Percentiles rank a stretch among this genome's conserved stretches.
phyloP scores from a whole-genome alignment of 140 eudicot species.

The Cichorium intybus region DNA sequence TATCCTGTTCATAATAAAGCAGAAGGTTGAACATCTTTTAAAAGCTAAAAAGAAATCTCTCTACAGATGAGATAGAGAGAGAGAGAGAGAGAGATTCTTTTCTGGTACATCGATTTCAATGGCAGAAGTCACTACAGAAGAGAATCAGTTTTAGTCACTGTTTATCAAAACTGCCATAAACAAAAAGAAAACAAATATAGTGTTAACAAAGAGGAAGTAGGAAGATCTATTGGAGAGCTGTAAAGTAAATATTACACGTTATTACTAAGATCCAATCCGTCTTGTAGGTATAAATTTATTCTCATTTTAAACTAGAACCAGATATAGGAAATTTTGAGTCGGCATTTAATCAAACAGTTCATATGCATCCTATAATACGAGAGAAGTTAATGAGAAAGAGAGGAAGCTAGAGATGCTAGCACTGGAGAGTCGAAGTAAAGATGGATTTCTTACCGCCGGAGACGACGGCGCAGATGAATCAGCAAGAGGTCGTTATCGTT shows the following conservation, averaged over 20 bases:
- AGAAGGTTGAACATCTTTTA: too few species aligned
- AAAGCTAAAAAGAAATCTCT: too few species aligned
- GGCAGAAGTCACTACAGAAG: conserved; percentile 16
- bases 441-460: not conserved
- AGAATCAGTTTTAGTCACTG: too few species aligned
- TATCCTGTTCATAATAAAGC: too few species aligned
- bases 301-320: not conserved
- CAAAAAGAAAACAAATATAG: not conserved
- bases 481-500: not conserved
- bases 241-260: not conserved
- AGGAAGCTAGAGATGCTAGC: not conserved
- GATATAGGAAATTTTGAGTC: too few species aligned
- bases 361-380: not conserved
- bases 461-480: not conserved
- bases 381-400: not conserved
- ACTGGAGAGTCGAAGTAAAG: not conserved
- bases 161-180: not conserved
- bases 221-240: not conserved
- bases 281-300: not conserved
- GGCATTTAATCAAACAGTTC: conserved; percentile 3
- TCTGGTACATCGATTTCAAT: conserved; percentile 10
- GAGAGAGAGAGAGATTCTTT: conserved; percentile 18
- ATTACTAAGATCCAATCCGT: too few species aligned
- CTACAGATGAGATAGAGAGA: not conserved
- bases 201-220: not conserved